A percentile compares a stretch with the other conserved stretches of the same genome.
phyloP scores from a whole-genome alignment of 495 filamentous ascomycete species.

The Pseudomonodictys pantanalensis region DNA sequence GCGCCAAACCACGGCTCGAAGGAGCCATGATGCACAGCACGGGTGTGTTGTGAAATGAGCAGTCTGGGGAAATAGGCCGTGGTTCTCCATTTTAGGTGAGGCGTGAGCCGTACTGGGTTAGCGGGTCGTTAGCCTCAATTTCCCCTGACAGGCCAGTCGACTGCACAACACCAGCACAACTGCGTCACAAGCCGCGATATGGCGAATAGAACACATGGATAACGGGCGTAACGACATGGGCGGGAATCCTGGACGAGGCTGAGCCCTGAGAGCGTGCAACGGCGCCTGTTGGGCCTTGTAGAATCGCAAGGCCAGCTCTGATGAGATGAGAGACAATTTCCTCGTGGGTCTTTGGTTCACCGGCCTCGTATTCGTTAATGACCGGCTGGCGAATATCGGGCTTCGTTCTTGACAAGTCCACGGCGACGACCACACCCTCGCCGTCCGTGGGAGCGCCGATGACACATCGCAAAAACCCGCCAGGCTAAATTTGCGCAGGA shows the following conservation, averaged over 20 bases:
- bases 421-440: not conserved
- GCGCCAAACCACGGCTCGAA: slow-evolving; percentile 6
- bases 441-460: not conserved
- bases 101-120: not conserved
- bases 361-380: slow-evolving; percentile 1
- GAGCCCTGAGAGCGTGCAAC: not conserved
- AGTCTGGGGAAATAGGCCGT: slow-evolving; percentile 14
- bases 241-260: not conserved
- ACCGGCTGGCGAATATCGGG: not conserved
- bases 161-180: slow-evolving; percentile 1
- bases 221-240: not conserved
- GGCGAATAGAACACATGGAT: not conserved
- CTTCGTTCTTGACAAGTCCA: not conserved
- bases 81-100: not conserved
- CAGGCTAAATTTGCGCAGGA: not conserved
- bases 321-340: no score
- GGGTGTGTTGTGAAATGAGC: slow-evolving; percentile 8
- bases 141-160: slow-evolving; percentile 10
- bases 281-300: not conserved
- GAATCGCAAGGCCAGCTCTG: no score
- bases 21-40: slow-evolving; percentile 4
- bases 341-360: no score
- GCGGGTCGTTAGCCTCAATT: not conserved
- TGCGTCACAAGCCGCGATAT: not conserved
- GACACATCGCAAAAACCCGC: not conserved